Evolutionary conservation across 257 asterid species (phyloP), one percentile per base, ranked within the genome.

Genomic region (Fraxinus anomala): DNA sequence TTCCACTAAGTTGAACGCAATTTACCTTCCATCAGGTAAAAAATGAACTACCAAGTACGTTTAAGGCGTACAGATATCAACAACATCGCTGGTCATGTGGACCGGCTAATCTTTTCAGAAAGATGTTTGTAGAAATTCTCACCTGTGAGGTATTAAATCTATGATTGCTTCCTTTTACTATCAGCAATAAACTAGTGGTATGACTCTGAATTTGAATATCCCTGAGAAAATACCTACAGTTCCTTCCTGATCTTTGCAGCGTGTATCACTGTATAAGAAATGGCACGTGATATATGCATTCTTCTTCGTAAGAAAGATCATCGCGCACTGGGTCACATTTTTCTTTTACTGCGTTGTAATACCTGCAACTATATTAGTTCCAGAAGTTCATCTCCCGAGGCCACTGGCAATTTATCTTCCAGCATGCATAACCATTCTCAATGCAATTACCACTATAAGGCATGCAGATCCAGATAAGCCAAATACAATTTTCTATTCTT

Each of bases 301-400:
- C 87, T 94, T 94, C 93, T 94, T 87, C 72, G 98, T 94, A 77
- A 90, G 98, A 83, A 94, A 94, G 89, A 91, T 92, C 77, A 83
- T 94, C 37, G 98, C 98, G 70, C 98, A 92, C 67, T 85, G 92
- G 93, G 95, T 92, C 70, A 94, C 97, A 75, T 94, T 92, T 83
- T 89, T 92, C 94, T 88, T 94, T 78, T 94, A 92, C 86, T 94
- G 97, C 84, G 54, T 92, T 2, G 94, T 94, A 21, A 86, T 94
- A 80, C 98, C 96, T 7, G 91, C 97, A 13, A 89, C 97, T 51
- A 86, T 91, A 83, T 76, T 91, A 69, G 89, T 92, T 67, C 97
- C 98, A 31, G 97, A 94, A 78, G 96, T 92, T 10, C 81, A 86
- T 30, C 92, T 94, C 56, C 89, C 97, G 33, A 91, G 87, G 80